Conservation (phyloP, 2,329 filamentous ascomycete species). For the Cladosporium sp. region DNA sequence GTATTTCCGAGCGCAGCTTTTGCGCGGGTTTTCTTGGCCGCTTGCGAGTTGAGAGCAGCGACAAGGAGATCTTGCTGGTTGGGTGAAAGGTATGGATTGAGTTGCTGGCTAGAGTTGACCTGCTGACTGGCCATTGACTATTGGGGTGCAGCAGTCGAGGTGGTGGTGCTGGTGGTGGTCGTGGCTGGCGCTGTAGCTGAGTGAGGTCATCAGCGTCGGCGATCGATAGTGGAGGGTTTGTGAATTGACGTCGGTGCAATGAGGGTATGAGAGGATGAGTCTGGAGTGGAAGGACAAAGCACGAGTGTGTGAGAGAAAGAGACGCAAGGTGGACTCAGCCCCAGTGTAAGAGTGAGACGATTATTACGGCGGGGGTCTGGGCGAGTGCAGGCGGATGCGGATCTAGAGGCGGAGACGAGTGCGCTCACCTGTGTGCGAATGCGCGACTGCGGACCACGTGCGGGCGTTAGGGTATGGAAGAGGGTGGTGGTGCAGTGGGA, state of each 20-base stretch:
- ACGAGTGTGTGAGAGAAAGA: constrained; percentile 6
- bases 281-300: not conserved
- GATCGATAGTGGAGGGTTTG: not conserved
- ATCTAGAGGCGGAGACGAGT: constrained; percentile 1
- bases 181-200: constrained; percentile 6
- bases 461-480: not conserved
- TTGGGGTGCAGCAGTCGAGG: not conserved
- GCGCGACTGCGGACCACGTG: constrained; percentile 4
- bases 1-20: constrained; percentile 17
- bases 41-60: constrained; percentile 50
- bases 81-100: constrained; percentile 48
- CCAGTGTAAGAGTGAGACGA: constrained; percentile 9
- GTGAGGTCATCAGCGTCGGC: constrained; percentile 22
- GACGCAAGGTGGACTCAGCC: constrained; percentile 11
- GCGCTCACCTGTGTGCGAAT: constrained; percentile 8
- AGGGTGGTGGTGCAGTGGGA: not conserved
- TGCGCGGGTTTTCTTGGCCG: constrained; percentile 20
- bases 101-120: constrained; percentile 25
- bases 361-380: constrained; percentile 13
- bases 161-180: not conserved
- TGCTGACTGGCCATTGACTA: constrained; percentile 21
- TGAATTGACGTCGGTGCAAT: not conserved
- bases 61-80: constrained; percentile 52
- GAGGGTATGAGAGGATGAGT: not conserved
- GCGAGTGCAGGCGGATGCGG: constrained; percentile 8